These are phyloP conservation scores for Sicyos edulis DNA, from an alignment of 306 rosid genomes.

Conservation along the genomic window DNA sequence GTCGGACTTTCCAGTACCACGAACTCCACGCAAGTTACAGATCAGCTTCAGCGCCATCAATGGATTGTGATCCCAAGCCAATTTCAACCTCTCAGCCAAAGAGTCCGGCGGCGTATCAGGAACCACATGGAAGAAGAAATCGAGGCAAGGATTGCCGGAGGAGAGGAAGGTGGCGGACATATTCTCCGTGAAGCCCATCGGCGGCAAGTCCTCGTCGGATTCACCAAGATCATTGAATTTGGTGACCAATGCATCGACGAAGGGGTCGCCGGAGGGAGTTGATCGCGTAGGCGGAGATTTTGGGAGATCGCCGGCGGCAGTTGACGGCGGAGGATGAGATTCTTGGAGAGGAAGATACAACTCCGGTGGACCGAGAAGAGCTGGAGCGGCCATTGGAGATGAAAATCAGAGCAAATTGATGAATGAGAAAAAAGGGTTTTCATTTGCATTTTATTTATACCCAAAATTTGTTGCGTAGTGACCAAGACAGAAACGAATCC, in stretches of 20 bases:
- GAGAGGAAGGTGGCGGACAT: slow-evolving; percentile 38
- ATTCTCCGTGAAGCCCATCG: slow-evolving; percentile 37
- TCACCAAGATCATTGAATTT: slow-evolving; percentile 26
- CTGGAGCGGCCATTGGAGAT: slow-evolving; percentile 30
- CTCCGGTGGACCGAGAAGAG: slow-evolving; percentile 61
- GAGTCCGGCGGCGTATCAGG: slow-evolving; percentile 36
- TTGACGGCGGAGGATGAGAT: neutral
- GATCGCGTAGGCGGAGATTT: neutral
- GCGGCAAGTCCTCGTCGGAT: neutral
- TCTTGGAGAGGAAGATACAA: slow-evolving; percentile 19
- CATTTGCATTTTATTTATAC: neutral
- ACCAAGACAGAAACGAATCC: neutral
- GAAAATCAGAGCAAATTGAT: neutral
- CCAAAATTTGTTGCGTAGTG: neutral
- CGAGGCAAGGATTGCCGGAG: slow-evolving; percentile 56
- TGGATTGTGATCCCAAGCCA: slow-evolving; percentile 43
- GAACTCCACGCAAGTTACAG: slow-evolving; percentile 54
- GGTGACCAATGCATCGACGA: slow-evolving; percentile 33
- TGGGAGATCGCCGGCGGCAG: slow-evolving; percentile 20
- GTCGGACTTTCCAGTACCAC: slow-evolving; percentile 65
- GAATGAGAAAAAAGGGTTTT: neutral
- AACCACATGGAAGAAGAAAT: slow-evolving; percentile 56
- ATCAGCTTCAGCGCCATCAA: slow-evolving; percentile 56
- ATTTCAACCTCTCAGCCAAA: slow-evolving; percentile 25
- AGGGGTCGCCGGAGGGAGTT: slow-evolving; percentile 24